phyloP scores from a whole-genome alignment of 306 rosid species.

The Begonia masoniana region DNA sequence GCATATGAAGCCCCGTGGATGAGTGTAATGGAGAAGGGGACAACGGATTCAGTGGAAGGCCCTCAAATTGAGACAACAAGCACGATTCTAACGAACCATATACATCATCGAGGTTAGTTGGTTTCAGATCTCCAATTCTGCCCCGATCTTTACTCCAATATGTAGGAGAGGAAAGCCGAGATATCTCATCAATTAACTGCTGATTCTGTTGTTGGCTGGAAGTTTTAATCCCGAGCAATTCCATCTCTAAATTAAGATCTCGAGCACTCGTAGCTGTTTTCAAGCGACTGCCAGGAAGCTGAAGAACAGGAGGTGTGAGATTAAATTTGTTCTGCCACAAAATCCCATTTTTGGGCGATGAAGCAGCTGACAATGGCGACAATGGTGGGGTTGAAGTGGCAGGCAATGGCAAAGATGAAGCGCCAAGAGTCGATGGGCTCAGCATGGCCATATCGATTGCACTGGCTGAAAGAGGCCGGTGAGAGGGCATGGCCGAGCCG shows the following conservation, averaged over 20 bases:
- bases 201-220: constrained; percentile 45
- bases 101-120: constrained; percentile 75
- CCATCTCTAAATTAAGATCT: constrained; percentile 78
- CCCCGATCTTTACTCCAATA: constrained; percentile 36
- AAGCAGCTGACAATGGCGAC: constrained; percentile 80
- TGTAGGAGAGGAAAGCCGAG: constrained; percentile 82
- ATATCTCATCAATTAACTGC: constrained; percentile 73
- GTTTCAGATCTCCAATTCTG: constrained; percentile 62
- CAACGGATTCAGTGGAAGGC: constrained; percentile 38
- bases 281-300: constrained; percentile 80
- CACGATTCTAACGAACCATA: constrained; percentile 65
- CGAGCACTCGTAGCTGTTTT: constrained; percentile 75
- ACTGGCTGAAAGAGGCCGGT: constrained; percentile 45
- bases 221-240: constrained; percentile 48
- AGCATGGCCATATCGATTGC: constrained; percentile 46
- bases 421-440: constrained; percentile 76
- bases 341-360: constrained; percentile 73
- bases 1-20: constrained; percentile 49
- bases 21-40: constrained; percentile 55
- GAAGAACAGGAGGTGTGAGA: constrained; percentile 81
- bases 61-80: constrained; percentile 54
- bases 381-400: constrained; percentile 77
- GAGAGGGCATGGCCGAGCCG: constrained; percentile 97
- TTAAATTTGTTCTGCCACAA: constrained; percentile 85
- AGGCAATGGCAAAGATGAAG: constrained; percentile 58